A percentile compares a stretch with the other conserved stretches of the same genome.
These are phyloP conservation scores for Passiflora organensis DNA, from an alignment of 345 rosid species.

Conservation along the genomic window DNA sequence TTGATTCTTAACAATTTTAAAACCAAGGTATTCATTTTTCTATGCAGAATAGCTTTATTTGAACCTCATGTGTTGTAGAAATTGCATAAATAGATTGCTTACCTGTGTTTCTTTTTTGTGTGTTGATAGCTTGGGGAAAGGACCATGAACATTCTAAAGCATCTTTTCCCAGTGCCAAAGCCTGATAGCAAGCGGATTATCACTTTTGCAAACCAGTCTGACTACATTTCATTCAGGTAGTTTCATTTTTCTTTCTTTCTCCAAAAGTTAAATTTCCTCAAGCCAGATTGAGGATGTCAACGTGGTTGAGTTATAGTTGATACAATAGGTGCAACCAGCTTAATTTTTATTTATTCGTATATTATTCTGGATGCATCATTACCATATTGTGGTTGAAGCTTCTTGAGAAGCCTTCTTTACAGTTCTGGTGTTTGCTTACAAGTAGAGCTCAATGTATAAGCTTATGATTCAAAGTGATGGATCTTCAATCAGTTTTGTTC, in stretches of 20 bases:
- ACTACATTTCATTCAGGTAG: conserved; percentile 93
- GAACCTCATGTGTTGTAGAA: background rate
- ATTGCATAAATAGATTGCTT: background rate
- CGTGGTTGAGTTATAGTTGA: background rate
- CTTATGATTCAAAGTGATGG: too few relatives aligned
- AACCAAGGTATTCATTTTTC: conserved; percentile 42
- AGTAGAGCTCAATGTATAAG: too few relatives aligned
- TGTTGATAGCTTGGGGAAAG: conserved; percentile 68
- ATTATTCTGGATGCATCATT: too few relatives aligned
- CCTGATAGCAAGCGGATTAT: conserved; percentile 67
- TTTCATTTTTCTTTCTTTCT: conserved; percentile 21
- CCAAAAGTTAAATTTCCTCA: background rate
- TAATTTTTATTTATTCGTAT: too few relatives aligned
- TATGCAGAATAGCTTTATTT: background rate
- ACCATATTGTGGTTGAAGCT: too few relatives aligned
- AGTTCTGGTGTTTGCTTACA: too few relatives aligned
- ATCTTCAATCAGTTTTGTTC: too few relatives aligned
- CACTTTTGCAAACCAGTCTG: conserved; percentile 76
- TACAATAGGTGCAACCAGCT: background rate
- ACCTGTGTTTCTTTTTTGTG: background rate
- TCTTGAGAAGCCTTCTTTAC: too few relatives aligned
- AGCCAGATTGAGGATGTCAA: too few relatives aligned
- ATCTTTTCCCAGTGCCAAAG: conserved; percentile 90
- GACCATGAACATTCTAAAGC: conserved; percentile 69
- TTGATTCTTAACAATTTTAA: conserved; percentile 74